Evolutionary conservation across 345 rosid species (phyloP), one percentile per base, ranked within the genome.

Genomic region (Odontarrhena argentea): DNA sequence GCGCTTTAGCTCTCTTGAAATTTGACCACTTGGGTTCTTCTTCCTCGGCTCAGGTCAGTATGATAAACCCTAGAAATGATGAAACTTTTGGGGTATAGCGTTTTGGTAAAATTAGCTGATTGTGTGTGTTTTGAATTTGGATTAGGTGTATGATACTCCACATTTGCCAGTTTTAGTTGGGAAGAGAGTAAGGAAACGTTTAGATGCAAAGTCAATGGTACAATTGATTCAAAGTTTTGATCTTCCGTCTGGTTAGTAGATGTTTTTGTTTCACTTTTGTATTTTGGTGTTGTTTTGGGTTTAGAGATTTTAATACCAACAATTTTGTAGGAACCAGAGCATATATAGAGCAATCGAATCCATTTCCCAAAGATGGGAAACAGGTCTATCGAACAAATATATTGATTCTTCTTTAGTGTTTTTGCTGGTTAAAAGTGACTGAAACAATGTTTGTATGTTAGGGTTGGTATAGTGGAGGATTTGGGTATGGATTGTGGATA

Each of bases 391-490:
- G 11, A 44, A 34, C 9, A 9, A 8, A 9, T 9, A 4, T 18
- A 11, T 13, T 8, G 1, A 2, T n/a, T 28, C n/a, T 9, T 38
- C 34, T 50, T 59, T 35, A 1, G 43, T 4, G 7, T 48, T 36
- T 28, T 45, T 50, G 3, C 51, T 34, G 48, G 6, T 7, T 8
- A 4, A 44, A 14, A 28, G 35, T 7, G 9, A 58, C 25, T 34
- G 5, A 32, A 9, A 14, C 13, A 25, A 9, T 55, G 26, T 11
- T 9, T 55, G 34, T 55, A 18, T 52, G 4, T 41, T 48, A 90
- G 97, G 97, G 98, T 52, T 90, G 98, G 97, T 93, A 94, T 83
- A 82, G 85, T 46, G 94, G 97, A 73, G 98, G 96, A 70, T 93
- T 87, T 73, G 87, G 86, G 22, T 93, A 85, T 76, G 96, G 98